Base-by-base conservation (phyloP, 1,284 basidiomycete species). In the Puccinia polysora region DNA sequence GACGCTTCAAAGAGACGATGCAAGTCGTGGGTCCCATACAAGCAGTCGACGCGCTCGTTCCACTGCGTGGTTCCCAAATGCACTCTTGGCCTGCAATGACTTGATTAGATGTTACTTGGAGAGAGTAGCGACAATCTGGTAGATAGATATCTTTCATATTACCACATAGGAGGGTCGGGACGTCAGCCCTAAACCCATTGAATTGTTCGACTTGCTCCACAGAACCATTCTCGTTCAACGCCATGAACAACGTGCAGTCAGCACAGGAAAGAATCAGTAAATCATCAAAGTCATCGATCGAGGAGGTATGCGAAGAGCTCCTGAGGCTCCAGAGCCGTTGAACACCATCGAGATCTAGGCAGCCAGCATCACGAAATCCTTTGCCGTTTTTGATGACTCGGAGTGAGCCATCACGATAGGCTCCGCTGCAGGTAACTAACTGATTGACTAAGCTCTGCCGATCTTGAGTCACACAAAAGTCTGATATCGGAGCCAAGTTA, bases 371-470 rank as follows among this genome's bases (percentile, higher is more conserved):
- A 43, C 38, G 5, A 20, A 68, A 43, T 34, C 20, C 32, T 38
- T 47, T 45, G 10, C 65, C 65, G 32, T 68, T 52, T n/a, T 43
- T 56, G 43, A 68, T 58, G 23, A 68, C 34, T 20, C 65, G 15
- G 18, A 70, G 49, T 32, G 56, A 60, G 6, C 67, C 40, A 62
- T 70, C 67, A 32, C 36, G 56, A 70, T 70, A 62, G 36, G 56
- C 56, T 38, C 67, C 67, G 60, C 67, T 70, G 30, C 67, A 70
- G 4, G 67, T 70, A 25, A 70, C 47, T 20, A 70, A 43, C 34
- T 68, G 50, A 43, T 68, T 53, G 25, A 43, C 20, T 7, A 38
- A 36, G 40, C 32, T 55, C 40, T 55, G 38, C 20, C 53, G 28
- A 47, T 60, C 45, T 14, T 70, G 30, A 8, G 38, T 58, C 8